Conservation (phyloP, 116 monocot genomes). For the Thalassia testudinum region DNA sequence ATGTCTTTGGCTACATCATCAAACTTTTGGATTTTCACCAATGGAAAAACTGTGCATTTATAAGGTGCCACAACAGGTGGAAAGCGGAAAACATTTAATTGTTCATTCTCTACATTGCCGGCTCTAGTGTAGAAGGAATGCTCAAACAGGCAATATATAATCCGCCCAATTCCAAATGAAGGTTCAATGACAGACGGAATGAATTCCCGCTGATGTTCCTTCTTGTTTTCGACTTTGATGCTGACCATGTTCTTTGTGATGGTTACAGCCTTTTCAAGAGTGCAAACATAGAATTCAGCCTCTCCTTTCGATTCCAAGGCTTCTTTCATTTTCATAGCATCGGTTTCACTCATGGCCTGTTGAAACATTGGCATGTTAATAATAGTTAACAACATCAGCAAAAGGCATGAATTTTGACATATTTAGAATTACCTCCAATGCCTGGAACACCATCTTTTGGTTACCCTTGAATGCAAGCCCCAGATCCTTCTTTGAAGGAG, state of each 20-base stretch:
- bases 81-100: constrained; percentile 83
- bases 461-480: constrained; percentile 87
- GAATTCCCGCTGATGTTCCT: constrained; percentile 89
- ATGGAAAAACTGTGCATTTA: constrained; percentile 92
- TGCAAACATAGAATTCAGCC: constrained; percentile 66
- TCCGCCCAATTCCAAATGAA: constrained; percentile 94
- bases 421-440: constrained; percentile 55
- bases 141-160: constrained; percentile 92
- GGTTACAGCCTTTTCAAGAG: constrained; percentile 54
- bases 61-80: constrained; percentile 78
- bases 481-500: constrained; percentile 88
- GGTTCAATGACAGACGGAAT: constrained; percentile 95
- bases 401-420: too few relatives aligned
- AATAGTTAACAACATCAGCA: background rate
- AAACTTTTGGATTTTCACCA: constrained; percentile 62
- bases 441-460: constrained; percentile 87
- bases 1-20: constrained; percentile 76
- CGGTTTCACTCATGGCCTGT: constrained; percentile 70
- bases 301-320: constrained; percentile 77
- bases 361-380: background rate
- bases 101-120: constrained; percentile 63
- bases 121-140: constrained; percentile 84
- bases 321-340: constrained; percentile 65
- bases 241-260: constrained; percentile 86
- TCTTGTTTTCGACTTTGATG: constrained; percentile 68